Evolutionary conservation across 163 green algal species (phyloP), one percentile per base, ranked within the genome.

Genomic region (Smithsoniella earleae): DNA sequence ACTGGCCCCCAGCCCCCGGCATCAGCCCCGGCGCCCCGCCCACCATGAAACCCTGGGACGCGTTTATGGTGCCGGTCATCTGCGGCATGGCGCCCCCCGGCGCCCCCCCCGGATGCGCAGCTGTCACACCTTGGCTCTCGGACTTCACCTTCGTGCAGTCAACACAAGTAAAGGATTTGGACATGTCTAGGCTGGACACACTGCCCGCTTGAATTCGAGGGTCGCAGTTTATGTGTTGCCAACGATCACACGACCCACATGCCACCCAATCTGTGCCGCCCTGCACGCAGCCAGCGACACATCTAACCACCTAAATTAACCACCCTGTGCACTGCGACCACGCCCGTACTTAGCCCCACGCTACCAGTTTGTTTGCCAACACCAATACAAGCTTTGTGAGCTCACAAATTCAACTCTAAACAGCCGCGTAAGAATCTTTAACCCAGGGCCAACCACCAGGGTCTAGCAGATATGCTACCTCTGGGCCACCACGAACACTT

Each of bases 181-280:
- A 25, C 6, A 27, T 27, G 49, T 25, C 49, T 25, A 36, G 33
- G 49, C 33, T 27, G 49, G 8, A 13, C 25, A 64, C 25, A 6
- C 8, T 13, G 8, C 25, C 49, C 8, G 33, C 25, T 25, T 64
- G 25, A 0, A 16, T 69, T 30, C 58, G 58, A 31, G 58, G 58
- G 58, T 69, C 58, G 25, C 58, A 69, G 27, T 30, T 36, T 20
- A 69, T 43, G 58, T 69, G 58, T 33, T 69, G 58, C 58, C 58
- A 69, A 30, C 58, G 58, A 30, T 69, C 30, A 31, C 58, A 69
- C 58, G 43, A n/a, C 30, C 58, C 34, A 31, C 58, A 69, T 43
- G 58, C 58, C 16, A 69, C 58, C 58, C 58, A 69, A 34, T 69
- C 58, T 16, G 27, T n/a, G 3, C 58, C 58, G 16, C 27, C 43